Conservation (phyloP, 1,139 yeast genomes). For the Saccharomyces hybrid region DNA sequence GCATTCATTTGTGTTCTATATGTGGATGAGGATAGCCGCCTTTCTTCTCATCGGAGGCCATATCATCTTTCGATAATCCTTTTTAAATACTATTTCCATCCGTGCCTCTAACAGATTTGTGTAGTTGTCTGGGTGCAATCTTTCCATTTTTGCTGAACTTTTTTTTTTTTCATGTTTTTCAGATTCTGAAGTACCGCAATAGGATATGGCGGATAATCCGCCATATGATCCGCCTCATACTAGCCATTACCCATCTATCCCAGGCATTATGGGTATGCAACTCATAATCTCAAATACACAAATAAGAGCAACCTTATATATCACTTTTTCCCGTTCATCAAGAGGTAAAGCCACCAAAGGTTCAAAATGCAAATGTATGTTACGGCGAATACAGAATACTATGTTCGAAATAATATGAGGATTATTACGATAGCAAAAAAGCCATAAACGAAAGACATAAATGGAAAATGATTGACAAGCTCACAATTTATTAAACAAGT, state of each 20-base stretch:
- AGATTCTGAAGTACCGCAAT: neutral
- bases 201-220: neutral
- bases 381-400: neutral
- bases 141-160: neutral
- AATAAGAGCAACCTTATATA: neutral
- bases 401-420: neutral
- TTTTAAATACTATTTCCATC: neutral
- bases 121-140: neutral
- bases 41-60: neutral
- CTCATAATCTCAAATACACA: neutral
- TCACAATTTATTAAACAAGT: neutral
- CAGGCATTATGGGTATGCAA: neutral
- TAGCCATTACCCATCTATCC: neutral
- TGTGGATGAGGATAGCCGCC: neutral
- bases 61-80: neutral
- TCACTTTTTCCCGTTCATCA: neutral
- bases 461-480: neutral
- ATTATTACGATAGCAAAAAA: neutral
- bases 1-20: neutral
- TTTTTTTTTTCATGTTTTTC: neutral
- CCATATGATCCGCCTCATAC: neutral
- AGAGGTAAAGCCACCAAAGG: constrained; percentile 22
- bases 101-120: neutral
- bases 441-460: neutral
- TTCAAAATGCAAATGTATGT: constrained; percentile 34